Evolutionary conservation across 2,329 filamentous ascomycete genomes (phyloP).

Genomic region (Fusarium devonianum): DNA sequence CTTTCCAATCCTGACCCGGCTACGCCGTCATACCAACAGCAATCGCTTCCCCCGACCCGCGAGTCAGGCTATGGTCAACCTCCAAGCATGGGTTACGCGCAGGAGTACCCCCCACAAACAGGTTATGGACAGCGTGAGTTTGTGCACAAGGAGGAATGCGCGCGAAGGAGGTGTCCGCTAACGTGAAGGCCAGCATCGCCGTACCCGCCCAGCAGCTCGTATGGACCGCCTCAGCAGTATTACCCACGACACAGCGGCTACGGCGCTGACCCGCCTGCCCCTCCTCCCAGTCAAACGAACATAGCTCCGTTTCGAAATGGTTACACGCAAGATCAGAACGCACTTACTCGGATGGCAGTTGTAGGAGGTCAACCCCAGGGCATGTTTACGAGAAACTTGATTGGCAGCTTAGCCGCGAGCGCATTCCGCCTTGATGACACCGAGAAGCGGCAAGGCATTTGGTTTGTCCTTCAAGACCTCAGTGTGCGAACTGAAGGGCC

Average conservation of each 20-base stretch:
- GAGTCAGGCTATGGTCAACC: slow-evolving; percentile 46
- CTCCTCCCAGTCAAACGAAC: slow-evolving; percentile 40
- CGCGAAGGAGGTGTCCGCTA: slow-evolving; percentile 1
- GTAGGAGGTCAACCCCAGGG: slow-evolving; percentile 67
- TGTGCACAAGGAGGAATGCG: background rate
- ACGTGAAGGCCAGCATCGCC: slow-evolving; percentile 32
- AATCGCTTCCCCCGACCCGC: slow-evolving; percentile 49
- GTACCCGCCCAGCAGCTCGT: slow-evolving; percentile 45
- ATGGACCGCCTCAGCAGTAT: slow-evolving; percentile 49
- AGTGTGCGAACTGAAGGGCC: slow-evolving; percentile 91
- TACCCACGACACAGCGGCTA: slow-evolving; percentile 46
- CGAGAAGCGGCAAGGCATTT: slow-evolving; percentile 83
- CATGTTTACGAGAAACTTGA: slow-evolving; percentile 95
- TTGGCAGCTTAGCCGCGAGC: slow-evolving; percentile 88
- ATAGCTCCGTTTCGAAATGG: slow-evolving; percentile 42
- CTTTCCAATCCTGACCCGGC: slow-evolving; percentile 51
- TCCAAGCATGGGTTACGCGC: slow-evolving; percentile 42
- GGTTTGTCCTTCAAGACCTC: slow-evolving; percentile 96
- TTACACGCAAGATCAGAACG: slow-evolving; percentile 44
- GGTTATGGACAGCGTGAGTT: slow-evolving; percentile 46
- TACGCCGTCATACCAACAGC: slow-evolving; percentile 43
- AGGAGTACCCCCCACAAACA: slow-evolving; percentile 45
- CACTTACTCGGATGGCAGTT: slow-evolving; percentile 46
- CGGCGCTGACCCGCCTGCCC: slow-evolving; percentile 39
- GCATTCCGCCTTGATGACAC: slow-evolving; percentile 84